Evolutionary conservation across 306 rosid genomes (phyloP), one percentile per base, ranked within the genome.

Genomic region (Mucuna pruriens): DNA sequence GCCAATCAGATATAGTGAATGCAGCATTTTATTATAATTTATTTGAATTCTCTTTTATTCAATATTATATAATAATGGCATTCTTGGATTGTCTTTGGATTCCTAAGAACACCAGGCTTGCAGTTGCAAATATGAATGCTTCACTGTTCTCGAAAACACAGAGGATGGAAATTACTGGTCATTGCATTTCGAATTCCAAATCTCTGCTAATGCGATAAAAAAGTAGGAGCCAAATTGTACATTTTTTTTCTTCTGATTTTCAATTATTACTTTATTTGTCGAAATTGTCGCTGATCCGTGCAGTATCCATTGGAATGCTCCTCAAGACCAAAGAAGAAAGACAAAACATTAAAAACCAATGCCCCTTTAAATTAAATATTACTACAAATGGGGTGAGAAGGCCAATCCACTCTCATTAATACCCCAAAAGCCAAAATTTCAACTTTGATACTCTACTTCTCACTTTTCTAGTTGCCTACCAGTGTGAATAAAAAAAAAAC

Each of bases 101-200:
- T 84, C 87, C 73, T 55, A 44, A n/a, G 75, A 77, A 77, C 31
- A 48, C 29, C 10, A 46, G 67, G 57, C 29, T 60, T 9, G 49
- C 34, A 48, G 61, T 38, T 71, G 82, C 20, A 31, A 78, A 78
- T 29, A 70, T 80, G 78, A 76, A 80, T 80, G 87, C 84, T 33
- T 45, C 81, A 46, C 85, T 80, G 0, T 71, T 77, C 44, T 80
- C 85, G 54, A 86, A 72, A 82, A 72, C 12, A 57, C 68, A 38
- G 80, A 51, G 83, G 77, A 45, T 58, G 33, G 65, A 84, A 58
- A 74, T 63, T 34, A 75, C 71, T 74, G 74, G 20, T 71, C 71
- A 23, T 74, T 26, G 15, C 49, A 65, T 64, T 84, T 84, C 79
- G 80, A 86, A 80, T 77, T 84, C 84, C 74, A 48, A 80, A 17